Percentiles rank a stretch among this genome's conserved stretches.
Conservation (phyloP, 768 basidiomycete species). For the Cytidiella melzeri region DNA sequence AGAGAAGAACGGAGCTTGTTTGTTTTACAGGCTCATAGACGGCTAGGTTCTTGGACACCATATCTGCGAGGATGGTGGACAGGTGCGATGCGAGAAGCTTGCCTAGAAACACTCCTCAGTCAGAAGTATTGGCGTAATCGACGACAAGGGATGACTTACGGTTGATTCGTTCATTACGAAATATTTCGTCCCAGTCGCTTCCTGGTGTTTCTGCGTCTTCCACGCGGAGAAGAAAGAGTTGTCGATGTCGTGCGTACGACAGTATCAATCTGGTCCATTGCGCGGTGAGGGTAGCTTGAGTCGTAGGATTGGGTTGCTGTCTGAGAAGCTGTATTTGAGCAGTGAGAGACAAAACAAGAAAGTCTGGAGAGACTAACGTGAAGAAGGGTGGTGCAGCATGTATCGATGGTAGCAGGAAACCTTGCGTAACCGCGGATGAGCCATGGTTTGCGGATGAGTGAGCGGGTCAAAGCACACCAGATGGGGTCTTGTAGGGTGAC, state of each 20-base stretch:
- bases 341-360: background rate
- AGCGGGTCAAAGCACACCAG: background rate
- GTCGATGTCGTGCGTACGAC: constrained; percentile 62
- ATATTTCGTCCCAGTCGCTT: constrained; percentile 73
- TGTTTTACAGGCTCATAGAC: constrained; percentile 74
- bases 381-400: constrained; percentile 84
- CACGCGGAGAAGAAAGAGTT: constrained; percentile 56
- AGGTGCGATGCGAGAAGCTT: constrained; percentile 56
- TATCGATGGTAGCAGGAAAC: constrained; percentile 74
- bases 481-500: background rate
- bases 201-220: constrained; percentile 68
- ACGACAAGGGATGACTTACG: no score
- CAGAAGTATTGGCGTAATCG: no score
- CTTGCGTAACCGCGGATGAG: constrained; percentile 28
- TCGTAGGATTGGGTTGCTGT: constrained; percentile 67
- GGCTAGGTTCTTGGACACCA: constrained; percentile 61
- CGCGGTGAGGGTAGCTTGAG: constrained; percentile 53
- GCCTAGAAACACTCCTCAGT: no score
- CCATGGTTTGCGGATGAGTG: no score
- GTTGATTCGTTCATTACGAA: constrained; percentile 74
- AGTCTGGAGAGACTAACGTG: constrained; percentile 54
- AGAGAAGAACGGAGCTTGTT: constrained; percentile 58
- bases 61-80: constrained; percentile 45
- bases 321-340: constrained; percentile 33
- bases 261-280: constrained; percentile 80